Percentiles rank a stretch among this genome's conserved stretches.
These are phyloP conservation scores for Vishniacozyma victoriae DNA, from an alignment of 768 basidiomycete genomes.

Conservation along the genomic window DNA sequence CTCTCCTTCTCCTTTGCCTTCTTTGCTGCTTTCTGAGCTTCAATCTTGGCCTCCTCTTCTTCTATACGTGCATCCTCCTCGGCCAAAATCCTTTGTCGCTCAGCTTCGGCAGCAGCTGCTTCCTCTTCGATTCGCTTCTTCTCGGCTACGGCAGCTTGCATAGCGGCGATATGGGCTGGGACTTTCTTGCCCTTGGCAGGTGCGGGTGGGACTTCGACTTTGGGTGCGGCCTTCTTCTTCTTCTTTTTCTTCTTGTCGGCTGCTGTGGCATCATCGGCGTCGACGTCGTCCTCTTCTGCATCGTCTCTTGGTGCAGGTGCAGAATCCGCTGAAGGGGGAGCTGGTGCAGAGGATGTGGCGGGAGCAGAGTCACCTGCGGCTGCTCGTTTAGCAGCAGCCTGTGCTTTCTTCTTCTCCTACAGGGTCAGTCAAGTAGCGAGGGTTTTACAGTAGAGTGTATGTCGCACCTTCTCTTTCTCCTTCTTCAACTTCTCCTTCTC, in stretches of 20 bases:
- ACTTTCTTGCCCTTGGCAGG: conserved; percentile 53
- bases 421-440: conserved; percentile 4
- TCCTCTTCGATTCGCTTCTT: conserved; percentile 85
- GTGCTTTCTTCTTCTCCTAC: conserved; percentile 91
- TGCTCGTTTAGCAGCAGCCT: conserved; percentile 78
- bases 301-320: conserved; percentile 51
- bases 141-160: conserved; percentile 88
- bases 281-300: conserved; percentile 65
- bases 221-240: conserved; percentile 61
- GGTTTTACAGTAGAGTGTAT: neutral
- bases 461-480: conserved; percentile 80
- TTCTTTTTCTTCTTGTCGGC: conserved; percentile 81
- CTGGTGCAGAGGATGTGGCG: conserved; percentile 41
- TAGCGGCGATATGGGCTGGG: conserved; percentile 62
- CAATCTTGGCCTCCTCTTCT: conserved; percentile 67
- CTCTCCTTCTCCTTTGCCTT: conserved; percentile 62
- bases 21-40: conserved; percentile 56
- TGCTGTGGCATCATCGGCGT: conserved; percentile 53
- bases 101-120: conserved; percentile 63
- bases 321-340: conserved; percentile 41
- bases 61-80: conserved; percentile 70
- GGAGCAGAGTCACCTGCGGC: conserved; percentile 26
- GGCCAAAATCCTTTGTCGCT: conserved; percentile 70
- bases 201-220: conserved; percentile 49
- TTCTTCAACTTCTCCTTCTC: conserved; percentile 96